Base-by-base conservation (phyloP, 2,329 filamentous ascomycete species). In the Colletotrichum tabaci region DNA sequence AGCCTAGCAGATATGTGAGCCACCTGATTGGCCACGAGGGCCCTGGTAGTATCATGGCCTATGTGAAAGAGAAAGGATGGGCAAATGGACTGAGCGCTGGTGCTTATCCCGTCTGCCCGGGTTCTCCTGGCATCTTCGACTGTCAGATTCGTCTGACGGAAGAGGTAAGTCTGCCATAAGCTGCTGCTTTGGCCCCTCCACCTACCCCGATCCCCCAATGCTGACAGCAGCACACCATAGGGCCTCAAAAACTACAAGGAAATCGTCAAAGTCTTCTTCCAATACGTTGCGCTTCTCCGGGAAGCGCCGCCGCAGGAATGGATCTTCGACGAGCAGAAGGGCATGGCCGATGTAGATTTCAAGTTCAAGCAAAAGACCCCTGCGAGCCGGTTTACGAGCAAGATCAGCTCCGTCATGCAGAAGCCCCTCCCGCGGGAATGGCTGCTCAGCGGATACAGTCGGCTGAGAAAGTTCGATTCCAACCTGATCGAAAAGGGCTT, bases 21-120 rank as follows among this genome's bases (percentile, higher is more conserved):
- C 95, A 98, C 78, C 84, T 98, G 64, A 93, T 98, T 73, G 95
- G 95, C 5, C 95, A 98, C 76, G 95, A 98, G 81, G 95, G 95
- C 0, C 95, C 95, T 0, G 95, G 95, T 4, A 98, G 95, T 80
- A 93, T 98, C 77, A 90, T 98, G 83, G 91, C 95, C 2, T 95
- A 96, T 80, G 88, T 97, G 81, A 98, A 98, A 81, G 91, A 89
- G 35, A 96, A 95, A 81, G 95, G 95, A 9, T 97, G 95, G 94
- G 94, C 92, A 4, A 97, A 95, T 76, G 90, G 91, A 3, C 85
- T 98, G 2, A 94, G 92, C 56, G 93, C 94, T 49, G 95, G 95
- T 46, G 89, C 91, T 9, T 92, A 92, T 77, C 86, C 90, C 0
- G 85, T 97, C 50, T 97, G 94, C 77, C 93, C 94, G 3, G 95